These are phyloP conservation scores for Sisymbrium irio DNA, from an alignment of 345 rosid species.

Conservation along the genomic window DNA sequence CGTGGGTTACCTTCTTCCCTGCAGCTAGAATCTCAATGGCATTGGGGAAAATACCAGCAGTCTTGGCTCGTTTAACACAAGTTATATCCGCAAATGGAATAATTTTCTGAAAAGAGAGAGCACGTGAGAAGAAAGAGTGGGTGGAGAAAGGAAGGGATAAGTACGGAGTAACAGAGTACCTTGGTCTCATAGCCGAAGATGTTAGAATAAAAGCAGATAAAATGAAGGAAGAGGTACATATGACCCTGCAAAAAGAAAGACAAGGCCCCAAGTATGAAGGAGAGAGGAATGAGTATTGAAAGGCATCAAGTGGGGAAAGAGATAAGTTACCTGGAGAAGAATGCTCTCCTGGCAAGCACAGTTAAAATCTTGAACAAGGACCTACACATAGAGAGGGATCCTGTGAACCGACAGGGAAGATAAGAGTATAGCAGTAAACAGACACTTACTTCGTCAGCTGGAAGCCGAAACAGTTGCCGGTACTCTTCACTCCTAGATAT, in stretches of 20 bases:
- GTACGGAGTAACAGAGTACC: slow-evolving; percentile 41
- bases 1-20: slow-evolving; percentile 63
- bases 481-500: slow-evolving; percentile 76
- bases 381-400: too few relatives aligned
- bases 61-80: slow-evolving; percentile 85
- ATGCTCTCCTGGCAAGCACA: slow-evolving; percentile 97
- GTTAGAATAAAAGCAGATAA: slow-evolving; percentile 93
- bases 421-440: background rate
- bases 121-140: background rate
- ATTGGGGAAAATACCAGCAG: slow-evolving; percentile 92
- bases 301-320: background rate
- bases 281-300: background rate
- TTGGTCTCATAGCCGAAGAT: slow-evolving; percentile 99
- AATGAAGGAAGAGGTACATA: slow-evolving; percentile 79
- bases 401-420: too few relatives aligned
- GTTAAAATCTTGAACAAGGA: slow-evolving; percentile 87
- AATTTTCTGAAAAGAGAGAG: slow-evolving; percentile 55
- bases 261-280: background rate
- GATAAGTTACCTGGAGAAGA: slow-evolving; percentile 69
- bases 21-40: slow-evolving; percentile 89
- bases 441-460: slow-evolving; percentile 68
- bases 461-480: slow-evolving; percentile 79
- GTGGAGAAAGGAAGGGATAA: background rate
- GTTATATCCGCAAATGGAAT: slow-evolving; percentile 68
- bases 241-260: slow-evolving; percentile 69